These are phyloP conservation scores for Clonostachys rosea DNA, from an alignment of 2,329 filamentous ascomycete species.

Conservation along the genomic window DNA sequence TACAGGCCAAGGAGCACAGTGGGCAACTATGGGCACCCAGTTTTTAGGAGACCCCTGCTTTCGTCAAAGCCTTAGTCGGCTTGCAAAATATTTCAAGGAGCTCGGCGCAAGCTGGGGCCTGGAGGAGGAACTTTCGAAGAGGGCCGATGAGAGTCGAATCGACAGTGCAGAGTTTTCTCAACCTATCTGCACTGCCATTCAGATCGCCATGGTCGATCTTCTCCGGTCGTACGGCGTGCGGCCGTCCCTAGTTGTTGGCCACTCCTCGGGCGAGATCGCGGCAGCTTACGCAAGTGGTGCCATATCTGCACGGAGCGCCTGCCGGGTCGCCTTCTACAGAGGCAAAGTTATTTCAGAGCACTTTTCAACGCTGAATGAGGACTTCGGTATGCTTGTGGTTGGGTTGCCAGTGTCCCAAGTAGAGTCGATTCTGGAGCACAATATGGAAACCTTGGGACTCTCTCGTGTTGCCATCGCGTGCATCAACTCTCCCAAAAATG, in stretches of 20 bases:
- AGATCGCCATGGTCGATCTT: slow-evolving; percentile 23
- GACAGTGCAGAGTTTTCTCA: slow-evolving; percentile 25
- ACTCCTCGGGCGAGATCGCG: slow-evolving; percentile 31
- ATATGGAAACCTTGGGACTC: not conserved
- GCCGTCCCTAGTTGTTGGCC: slow-evolving; percentile 24
- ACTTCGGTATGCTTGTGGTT: slow-evolving; percentile 28
- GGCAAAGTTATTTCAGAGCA: slow-evolving; percentile 17
- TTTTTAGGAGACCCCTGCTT: slow-evolving; percentile 13
- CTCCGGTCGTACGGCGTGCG: slow-evolving; percentile 18
- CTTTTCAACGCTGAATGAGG: slow-evolving; percentile 5
- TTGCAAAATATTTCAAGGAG: slow-evolving; percentile 16
- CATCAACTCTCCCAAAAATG: slow-evolving; percentile 24
- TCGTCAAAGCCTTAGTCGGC: slow-evolving; percentile 5
- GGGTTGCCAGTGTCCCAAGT: slow-evolving; percentile 17
- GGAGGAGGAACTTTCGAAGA: slow-evolving; percentile 1
- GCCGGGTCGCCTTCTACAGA: slow-evolving; percentile 18
- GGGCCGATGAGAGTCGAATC: slow-evolving; percentile 21
- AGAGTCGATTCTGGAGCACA: not conserved
- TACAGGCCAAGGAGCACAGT: slow-evolving; percentile 15
- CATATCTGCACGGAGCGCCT: slow-evolving; percentile 22
- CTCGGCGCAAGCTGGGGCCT: not conserved
- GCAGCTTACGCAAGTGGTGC: slow-evolving; percentile 30
- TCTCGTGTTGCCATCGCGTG: slow-evolving; percentile 22
- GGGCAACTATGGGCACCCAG: slow-evolving; percentile 10
- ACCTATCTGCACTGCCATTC: slow-evolving; percentile 5